phyloP scores from a whole-genome alignment of 2,329 filamentous ascomycete genomes.

The Elsinoe ampelina region DNA sequence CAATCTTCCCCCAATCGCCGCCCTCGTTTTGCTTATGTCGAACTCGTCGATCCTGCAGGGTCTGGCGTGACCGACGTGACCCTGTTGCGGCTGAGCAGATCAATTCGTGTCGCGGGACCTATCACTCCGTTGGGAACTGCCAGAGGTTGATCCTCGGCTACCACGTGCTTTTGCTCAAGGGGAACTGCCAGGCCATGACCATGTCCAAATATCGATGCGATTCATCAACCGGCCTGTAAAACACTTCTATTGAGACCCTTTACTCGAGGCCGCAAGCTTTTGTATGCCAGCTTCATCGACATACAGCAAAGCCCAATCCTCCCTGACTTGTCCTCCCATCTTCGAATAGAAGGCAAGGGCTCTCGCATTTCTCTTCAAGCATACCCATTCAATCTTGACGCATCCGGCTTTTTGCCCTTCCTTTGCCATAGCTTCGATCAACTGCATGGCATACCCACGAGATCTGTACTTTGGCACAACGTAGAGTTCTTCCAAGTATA shows the following conservation, averaged over 20 bases:
- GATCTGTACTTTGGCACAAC: background rate
- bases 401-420: background rate
- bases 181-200: background rate
- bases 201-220: background rate
- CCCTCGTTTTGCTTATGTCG: background rate
- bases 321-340: background rate
- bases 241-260: no score
- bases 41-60: conserved; percentile 9
- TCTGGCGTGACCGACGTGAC: conserved; percentile 1
- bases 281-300: background rate
- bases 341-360: background rate
- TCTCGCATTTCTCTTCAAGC: background rate
- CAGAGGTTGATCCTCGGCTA: background rate
- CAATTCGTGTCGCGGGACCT: background rate
- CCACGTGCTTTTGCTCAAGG: no score
- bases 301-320: background rate
- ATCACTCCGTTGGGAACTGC: background rate
- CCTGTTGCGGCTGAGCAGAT: conserved; percentile 11
- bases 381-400: background rate
- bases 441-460: background rate
- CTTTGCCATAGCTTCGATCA: background rate
- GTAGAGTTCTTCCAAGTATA: background rate
- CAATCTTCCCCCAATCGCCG: conserved; percentile 10
- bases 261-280: background rate
- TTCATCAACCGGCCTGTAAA: background rate